These are phyloP conservation scores for Neurospora sp. DNA, from an alignment of 495 filamentous ascomycete species.

Conservation along the genomic window DNA sequence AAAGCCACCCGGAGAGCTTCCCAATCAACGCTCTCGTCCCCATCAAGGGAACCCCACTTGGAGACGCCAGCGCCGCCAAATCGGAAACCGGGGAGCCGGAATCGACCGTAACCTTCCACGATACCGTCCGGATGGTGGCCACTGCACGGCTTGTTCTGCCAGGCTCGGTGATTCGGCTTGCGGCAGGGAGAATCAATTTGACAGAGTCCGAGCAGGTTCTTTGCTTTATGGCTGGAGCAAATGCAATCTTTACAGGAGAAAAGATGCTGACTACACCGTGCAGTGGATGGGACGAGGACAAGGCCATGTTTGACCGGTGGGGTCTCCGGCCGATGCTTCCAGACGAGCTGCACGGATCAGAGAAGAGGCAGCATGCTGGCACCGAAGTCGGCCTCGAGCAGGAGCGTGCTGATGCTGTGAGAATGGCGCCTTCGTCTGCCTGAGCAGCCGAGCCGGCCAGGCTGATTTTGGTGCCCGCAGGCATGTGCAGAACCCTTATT, in stretches of 20 bases:
- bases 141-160: conserved; percentile 72
- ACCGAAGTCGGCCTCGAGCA: background rate
- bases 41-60: conserved; percentile 75
- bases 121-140: conserved; percentile 64
- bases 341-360: background rate
- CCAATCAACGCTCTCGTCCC: conserved; percentile 80
- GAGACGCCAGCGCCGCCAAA: conserved; percentile 45
- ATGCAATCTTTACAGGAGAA: conserved; percentile 83
- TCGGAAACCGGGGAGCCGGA: background rate
- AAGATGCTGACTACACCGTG: conserved; percentile 87
- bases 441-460: background rate
- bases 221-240: conserved; percentile 78
- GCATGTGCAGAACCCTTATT: background rate
- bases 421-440: background rate
- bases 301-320: conserved; percentile 66
- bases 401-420: background rate
- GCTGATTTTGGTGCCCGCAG: background rate
- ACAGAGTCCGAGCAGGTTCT: conserved; percentile 72
- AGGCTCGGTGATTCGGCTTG: conserved; percentile 68
- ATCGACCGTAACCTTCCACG: conserved; percentile 50
- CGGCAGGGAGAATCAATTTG: conserved; percentile 68
- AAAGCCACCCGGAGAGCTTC: conserved; percentile 70
- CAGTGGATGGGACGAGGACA: conserved; percentile 81
- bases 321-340: conserved; percentile 49
- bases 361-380: background rate